A percentile compares a stretch with the other conserved stretches of the same genome.
Evolutionary conservation across 2,329 filamentous ascomycete species (phyloP).

Genomic region (Colletotrichum eremochloae): DNA sequence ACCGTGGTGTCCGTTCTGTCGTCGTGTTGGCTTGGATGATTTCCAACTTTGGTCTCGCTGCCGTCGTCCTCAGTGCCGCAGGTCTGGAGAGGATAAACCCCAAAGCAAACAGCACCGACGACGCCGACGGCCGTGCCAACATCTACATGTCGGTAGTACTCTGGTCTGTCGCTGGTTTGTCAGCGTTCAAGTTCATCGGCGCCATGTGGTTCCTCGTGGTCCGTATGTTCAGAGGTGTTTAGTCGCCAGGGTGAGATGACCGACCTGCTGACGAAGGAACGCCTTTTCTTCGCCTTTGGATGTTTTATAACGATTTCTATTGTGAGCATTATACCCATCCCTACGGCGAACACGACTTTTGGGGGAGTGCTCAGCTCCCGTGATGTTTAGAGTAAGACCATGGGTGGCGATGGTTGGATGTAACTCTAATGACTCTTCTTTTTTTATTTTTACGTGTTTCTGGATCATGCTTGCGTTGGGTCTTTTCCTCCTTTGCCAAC

Average conservation of each 20-base stretch:
- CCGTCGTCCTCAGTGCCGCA: conserved; percentile 87
- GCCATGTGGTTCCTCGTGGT: conserved; percentile 94
- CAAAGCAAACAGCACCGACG: conserved; percentile 55
- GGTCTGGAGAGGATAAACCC: conserved; percentile 79
- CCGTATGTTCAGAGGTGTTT: conserved; percentile 83
- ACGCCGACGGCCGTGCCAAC: conserved; percentile 70
- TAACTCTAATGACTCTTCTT: conserved; percentile 38
- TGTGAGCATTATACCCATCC: conserved; percentile 41
- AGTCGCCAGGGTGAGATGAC: conserved; percentile 39
- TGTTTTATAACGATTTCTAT: conserved; percentile 31
- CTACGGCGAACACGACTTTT: conserved; percentile 38
- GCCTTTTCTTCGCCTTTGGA: conserved; percentile 10
- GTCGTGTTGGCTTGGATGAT: conserved; percentile 98
- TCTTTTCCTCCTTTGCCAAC: not conserved
- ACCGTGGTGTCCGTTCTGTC: conserved; percentile 92
- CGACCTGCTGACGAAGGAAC: not conserved
- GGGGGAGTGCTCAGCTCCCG: conserved; percentile 20
- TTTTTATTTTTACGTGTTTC: conserved; percentile 18
- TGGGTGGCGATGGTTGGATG: conserved; percentile 15
- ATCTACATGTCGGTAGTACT: conserved; percentile 90
- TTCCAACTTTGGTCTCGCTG: conserved; percentile 89
- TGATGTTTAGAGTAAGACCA: conserved; percentile 40
- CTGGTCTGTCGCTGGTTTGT: conserved; percentile 89
- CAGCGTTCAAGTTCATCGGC: conserved; percentile 88
- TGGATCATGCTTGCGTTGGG: conserved; percentile 17